Percentiles rank a stretch among this genome's conserved stretches.
These are phyloP conservation scores for Mortierella sp. DNA, from an alignment of 371 early-diverging fungal species.

Conservation along the genomic window DNA sequence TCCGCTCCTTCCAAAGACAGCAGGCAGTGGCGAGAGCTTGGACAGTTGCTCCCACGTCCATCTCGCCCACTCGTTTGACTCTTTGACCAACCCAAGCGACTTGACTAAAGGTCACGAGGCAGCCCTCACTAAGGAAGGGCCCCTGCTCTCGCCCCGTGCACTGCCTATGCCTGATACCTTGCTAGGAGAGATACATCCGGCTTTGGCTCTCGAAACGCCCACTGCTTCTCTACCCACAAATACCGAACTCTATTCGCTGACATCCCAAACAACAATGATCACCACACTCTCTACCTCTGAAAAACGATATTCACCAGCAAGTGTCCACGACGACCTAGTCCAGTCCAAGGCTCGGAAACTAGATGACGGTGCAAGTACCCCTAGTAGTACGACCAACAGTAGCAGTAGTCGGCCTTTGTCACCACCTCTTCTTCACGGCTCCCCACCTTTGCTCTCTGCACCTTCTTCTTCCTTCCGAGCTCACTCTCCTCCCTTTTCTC, in stretches of 20 bases:
- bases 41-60: not conserved
- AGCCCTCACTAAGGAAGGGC: not conserved
- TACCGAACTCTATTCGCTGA: too few relatives aligned
- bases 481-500: constrained; percentile 21
- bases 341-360: constrained; percentile 37
- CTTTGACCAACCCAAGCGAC: constrained; percentile 1
- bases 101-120: constrained; percentile 27
- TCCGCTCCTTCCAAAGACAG: constrained; percentile 17
- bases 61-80: not conserved
- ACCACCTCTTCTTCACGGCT: constrained; percentile 11
- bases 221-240: too few relatives aligned
- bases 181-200: too few relatives aligned
- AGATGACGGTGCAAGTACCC: constrained; percentile 8
- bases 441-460: constrained; percentile 13
- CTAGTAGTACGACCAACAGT: too few relatives aligned
- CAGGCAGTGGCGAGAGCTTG: not conserved
- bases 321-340: not conserved
- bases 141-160: constrained; percentile 24
- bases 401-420: constrained; percentile 13
- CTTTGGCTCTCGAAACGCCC: too few relatives aligned
- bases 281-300: constrained; percentile 4
- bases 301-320: constrained; percentile 34
- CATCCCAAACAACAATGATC: too few relatives aligned
- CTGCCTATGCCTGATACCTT: constrained; percentile 24
- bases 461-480: constrained; percentile 12